Evolutionary conservation across 352 stramenopile genomes (phyloP).

Genomic region (Proteromonas lacertae): DNA sequence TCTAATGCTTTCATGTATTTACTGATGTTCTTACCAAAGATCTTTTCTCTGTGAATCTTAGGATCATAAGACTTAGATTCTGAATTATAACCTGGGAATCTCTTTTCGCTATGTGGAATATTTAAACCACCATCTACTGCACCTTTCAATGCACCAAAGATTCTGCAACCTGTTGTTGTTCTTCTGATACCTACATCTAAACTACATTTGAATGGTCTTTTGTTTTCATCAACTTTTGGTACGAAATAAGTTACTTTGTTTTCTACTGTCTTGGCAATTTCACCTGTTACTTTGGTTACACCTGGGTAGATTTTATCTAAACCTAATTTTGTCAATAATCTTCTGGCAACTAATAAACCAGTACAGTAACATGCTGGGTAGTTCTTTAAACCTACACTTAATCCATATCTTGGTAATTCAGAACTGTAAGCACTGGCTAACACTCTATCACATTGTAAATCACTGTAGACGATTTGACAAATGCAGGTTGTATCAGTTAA

Average conservation of each 20-base stretch:
- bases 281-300: conserved; percentile 8
- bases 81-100: conserved; percentile 91
- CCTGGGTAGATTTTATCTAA: conserved; percentile 88
- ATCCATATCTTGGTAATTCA: conserved; percentile 81
- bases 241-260: conserved; percentile 94
- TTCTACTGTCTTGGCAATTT: conserved; percentile 39
- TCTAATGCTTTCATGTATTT: conserved; percentile 99
- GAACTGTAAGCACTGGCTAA: conserved; percentile 54
- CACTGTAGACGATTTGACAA: conserved; percentile 88
- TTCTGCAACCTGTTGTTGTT: conserved; percentile 81
- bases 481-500: conserved; percentile 55
- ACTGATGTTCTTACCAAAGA: conserved; percentile 80
- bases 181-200: conserved; percentile 83
- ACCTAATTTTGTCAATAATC: conserved; percentile 81
- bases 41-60: conserved; percentile 79
- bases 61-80: conserved; percentile 93
- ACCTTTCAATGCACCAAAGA: conserved; percentile 96
- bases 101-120: conserved; percentile 92
- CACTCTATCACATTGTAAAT: conserved; percentile 91
- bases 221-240: conserved; percentile 86
- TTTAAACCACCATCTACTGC: conserved; percentile 85
- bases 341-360: conserved; percentile 57
- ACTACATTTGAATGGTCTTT: conserved; percentile 80
- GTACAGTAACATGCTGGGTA: conserved; percentile 93
- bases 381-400: conserved; percentile 87